Evolutionary conservation across 2,329 filamentous ascomycete species (phyloP), one percentile per base, ranked within the genome.

Genomic region (Pseudogymnoascus verrucosus): DNA sequence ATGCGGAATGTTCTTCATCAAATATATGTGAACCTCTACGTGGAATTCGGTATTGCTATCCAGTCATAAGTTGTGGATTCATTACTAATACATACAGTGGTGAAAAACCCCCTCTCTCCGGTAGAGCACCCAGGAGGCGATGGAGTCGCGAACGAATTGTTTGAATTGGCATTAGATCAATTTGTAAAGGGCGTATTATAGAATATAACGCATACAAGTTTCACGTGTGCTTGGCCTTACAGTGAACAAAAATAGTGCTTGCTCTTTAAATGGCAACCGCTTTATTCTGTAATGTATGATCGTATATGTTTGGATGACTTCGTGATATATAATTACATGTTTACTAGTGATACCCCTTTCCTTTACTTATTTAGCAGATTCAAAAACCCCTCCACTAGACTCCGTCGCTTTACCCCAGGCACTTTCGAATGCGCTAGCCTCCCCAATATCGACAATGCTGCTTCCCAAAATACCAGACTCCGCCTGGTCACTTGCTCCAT

Each of bases 21-120:
- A 82, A 97, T 99, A 67, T 99, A 97, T 76, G 96, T 97, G 64
- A 98, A 96, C 75, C 84, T 98, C 23, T 99, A 95, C 79, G 93
- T 99, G 16, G 95, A 99, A 79, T 99, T 95, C 72, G 89, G 89
- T 91, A 76, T 65, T 82, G 78, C 14, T 31, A 16, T 26, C 23
- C 34, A 3, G 37, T 26, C 59, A 37, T 42, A 37, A 40, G 3
- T 19, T 40, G 19, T 28, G 37, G 19, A 14, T 37, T 31, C 19
- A 8, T 37, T 37, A 16, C 61, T 65, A 28, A 65, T 54, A n/a
- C 64, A 19, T 21, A 44, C 65, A 88, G 87, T 89, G 44, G 85
- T 89, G 69, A 89, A 89, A 76, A 89, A 89, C 68, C 87, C 87
- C 1, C 75, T 89, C 39, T 80, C 86, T 3, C 86, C 87, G 1